phyloP scores from a whole-genome alignment of 306 rosid genomes.

The Inga laurina region DNA sequence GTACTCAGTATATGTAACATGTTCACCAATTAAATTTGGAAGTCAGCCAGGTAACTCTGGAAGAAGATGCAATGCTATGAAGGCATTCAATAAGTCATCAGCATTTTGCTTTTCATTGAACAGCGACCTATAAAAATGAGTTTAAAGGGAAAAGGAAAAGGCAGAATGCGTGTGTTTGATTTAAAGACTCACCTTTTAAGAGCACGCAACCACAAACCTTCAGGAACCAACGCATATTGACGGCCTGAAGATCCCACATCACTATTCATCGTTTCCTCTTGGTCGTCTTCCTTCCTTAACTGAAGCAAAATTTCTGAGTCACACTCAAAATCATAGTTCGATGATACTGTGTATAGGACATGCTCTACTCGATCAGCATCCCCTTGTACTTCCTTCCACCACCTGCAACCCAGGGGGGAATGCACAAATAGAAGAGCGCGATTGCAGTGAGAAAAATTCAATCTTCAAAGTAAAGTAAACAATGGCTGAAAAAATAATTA shows the following conservation, averaged over 20 bases:
- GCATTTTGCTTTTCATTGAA: constrained; percentile 5
- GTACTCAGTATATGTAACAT: neutral
- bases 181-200: constrained; percentile 55
- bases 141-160: neutral
- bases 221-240: constrained; percentile 74
- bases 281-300: constrained; percentile 52
- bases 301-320: constrained; percentile 52
- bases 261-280: constrained; percentile 25
- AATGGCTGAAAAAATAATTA: neutral
- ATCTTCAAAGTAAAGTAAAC: neutral
- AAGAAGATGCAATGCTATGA: neutral
- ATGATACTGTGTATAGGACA: constrained; percentile 53
- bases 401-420: constrained; percentile 48
- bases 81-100: neutral
- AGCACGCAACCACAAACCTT: constrained; percentile 71
- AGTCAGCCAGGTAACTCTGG: neutral
- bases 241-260: constrained; percentile 57
- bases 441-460: neutral
- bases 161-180: neutral
- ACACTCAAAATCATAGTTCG: constrained; percentile 24
- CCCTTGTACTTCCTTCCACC: constrained; percentile 67
- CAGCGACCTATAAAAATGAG: neutral
- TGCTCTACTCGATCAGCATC: constrained; percentile 50
- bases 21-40: neutral
- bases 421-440: neutral